phyloP scores from a whole-genome alignment of 2,329 filamentous ascomycete species.

The Pleomassaria siparia region DNA sequence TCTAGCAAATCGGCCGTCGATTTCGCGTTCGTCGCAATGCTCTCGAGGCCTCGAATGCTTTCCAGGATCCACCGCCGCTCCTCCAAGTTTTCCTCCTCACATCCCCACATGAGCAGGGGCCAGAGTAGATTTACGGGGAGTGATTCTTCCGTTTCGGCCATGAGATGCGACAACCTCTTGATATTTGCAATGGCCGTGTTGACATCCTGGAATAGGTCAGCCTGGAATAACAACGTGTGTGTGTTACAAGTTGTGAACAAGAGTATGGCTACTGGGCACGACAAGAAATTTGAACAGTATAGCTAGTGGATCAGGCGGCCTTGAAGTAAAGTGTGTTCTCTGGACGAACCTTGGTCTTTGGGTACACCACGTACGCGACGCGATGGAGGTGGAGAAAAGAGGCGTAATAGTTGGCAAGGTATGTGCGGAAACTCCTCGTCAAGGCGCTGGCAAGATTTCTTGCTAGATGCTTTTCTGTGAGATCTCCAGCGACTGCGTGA shows the following conservation, averaged over 20 bases:
- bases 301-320: too few species aligned
- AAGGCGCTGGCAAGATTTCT: slow-evolving; percentile 53
- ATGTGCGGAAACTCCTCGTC: slow-evolving; percentile 57
- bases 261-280: too few species aligned
- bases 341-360: slow-evolving; percentile 55
- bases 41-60: slow-evolving; percentile 48
- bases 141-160: slow-evolving; percentile 49
- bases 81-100: slow-evolving; percentile 54
- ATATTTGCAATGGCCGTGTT: slow-evolving; percentile 53
- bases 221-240: too few species aligned
- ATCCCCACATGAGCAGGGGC: slow-evolving; percentile 59
- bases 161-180: slow-evolving; percentile 50
- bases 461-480: slow-evolving; percentile 53
- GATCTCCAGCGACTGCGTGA: slow-evolving; percentile 55
- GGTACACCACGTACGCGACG: slow-evolving; percentile 58
- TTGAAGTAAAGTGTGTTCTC: too few species aligned
- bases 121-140: slow-evolving; percentile 60
- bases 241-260: too few species aligned
- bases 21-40: slow-evolving; percentile 44
- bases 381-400: slow-evolving; percentile 59
- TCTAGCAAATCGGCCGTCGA: slow-evolving; percentile 44
- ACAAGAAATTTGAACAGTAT: too few species aligned
- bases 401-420: slow-evolving; percentile 59
- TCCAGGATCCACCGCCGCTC: slow-evolving; percentile 55
- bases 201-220: too few species aligned